Evolutionary conservation across 495 filamentous ascomycete species (phyloP).

Genomic region (Penicillium simplicissimum): DNA sequence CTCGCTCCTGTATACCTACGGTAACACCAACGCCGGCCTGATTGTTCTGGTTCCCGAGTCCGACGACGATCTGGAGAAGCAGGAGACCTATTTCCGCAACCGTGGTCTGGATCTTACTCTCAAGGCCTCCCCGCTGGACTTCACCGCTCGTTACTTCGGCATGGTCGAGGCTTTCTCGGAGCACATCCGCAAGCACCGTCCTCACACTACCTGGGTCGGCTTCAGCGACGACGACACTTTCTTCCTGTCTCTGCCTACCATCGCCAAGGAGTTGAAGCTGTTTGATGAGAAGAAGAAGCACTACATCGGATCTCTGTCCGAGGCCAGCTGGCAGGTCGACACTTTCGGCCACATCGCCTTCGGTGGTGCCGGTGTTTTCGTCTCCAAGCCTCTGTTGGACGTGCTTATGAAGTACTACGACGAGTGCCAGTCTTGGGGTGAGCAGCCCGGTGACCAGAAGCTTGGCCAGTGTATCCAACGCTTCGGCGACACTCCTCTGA

Average conservation of each 20-base stretch:
- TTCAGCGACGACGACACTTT: constrained; percentile 76
- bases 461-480: constrained; percentile 62
- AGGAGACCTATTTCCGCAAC: constrained; percentile 50
- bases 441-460: constrained; percentile 60
- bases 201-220: constrained; percentile 62
- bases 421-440: constrained; percentile 53
- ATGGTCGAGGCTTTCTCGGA: constrained; percentile 58
- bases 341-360: constrained; percentile 66
- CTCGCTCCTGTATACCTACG: constrained; percentile 51
- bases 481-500: constrained; percentile 56
- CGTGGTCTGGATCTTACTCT: constrained; percentile 57
- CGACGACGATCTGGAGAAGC: constrained; percentile 44
- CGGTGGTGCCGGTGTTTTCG: constrained; percentile 68
- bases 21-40: constrained; percentile 50
- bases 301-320: constrained; percentile 65
- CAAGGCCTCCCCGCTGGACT: constrained; percentile 52
- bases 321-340: constrained; percentile 59
- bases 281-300: constrained; percentile 53
- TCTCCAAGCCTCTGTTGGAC: constrained; percentile 59
- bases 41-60: constrained; percentile 51
- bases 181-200: constrained; percentile 46
- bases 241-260: constrained; percentile 60
- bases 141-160: constrained; percentile 65
- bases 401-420: constrained; percentile 55
- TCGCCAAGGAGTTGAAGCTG: constrained; percentile 53